Evolutionary conservation across 2,329 filamentous ascomycete species (phyloP), one percentile per base, ranked within the genome.

Genomic region (Lasiodiplodia theobromae): DNA sequence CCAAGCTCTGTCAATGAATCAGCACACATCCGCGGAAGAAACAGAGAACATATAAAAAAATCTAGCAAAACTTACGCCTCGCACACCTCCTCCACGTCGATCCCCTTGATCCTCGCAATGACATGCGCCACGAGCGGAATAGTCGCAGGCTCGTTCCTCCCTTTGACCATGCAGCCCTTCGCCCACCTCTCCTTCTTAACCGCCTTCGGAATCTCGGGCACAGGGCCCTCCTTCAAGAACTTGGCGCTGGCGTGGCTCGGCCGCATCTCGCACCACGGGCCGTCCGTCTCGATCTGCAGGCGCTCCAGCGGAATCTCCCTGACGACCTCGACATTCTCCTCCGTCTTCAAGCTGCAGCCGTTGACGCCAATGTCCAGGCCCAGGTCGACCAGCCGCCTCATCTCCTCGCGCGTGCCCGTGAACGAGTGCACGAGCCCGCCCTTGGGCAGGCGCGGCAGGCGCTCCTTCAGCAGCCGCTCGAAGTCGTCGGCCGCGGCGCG

Each of bases 141-240:
- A 66, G 88, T 91, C 74, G 91, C 94, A 11, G 95, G 93, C 80
- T 99, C 96, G 77, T 99, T 99, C 70, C 96, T 88, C 0, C 95
- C 93, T 82, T 98, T 99, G 66, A 99, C 88, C 92, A 97, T 95
- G 51, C 86, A 86, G 0, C 94, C 95, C 74, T 92, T 89, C 54
- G 88, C 87, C 91, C 94, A 99, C 79, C 92, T 97, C 82, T 99
- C 96, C 82, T 97, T 98, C 85, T 98, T 99, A 37, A 97, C 91
- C 4, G 90, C 86, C 80, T 92, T 96, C 73, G 91, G 96, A 40
- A 93, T 82, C 65, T 89, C 85, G 0, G 91, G 90, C 1, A 92
- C 88, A n/a, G n/a, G 12, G 28, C 18, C 60, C 64, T 90, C 90
- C 5, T 88, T 84, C 71, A 92, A 80, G 72, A 91, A 91, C 79